Evolutionary conservation across 192 early-diverging fungal genomes (phyloP).

Genomic region (Linnemannia zychae): DNA sequence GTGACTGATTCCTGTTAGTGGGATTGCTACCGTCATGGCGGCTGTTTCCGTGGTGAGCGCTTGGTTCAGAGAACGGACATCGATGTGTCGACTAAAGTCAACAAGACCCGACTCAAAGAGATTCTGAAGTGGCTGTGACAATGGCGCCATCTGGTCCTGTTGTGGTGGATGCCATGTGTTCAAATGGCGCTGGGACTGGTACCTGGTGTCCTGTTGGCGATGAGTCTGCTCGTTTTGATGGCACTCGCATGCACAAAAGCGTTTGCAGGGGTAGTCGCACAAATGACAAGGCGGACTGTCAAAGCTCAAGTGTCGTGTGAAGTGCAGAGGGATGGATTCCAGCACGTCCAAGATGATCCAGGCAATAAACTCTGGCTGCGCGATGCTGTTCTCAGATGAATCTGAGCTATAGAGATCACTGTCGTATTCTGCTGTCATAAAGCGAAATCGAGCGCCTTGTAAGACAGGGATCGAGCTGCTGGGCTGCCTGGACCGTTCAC

Average conservation of each 20-base stretch:
- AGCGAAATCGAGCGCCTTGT: constrained; percentile 17
- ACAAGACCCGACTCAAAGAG: constrained; percentile 31
- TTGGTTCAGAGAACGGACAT: constrained; percentile 19
- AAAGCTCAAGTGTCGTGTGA: constrained; percentile 29
- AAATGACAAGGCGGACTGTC: constrained; percentile 36
- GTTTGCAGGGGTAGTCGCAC: constrained; percentile 29
- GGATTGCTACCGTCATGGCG: background rate
- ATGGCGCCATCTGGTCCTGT: background rate
- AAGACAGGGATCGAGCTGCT: background rate
- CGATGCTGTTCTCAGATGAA: background rate
- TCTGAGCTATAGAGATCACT: constrained; percentile 14
- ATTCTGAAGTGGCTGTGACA: constrained; percentile 37
- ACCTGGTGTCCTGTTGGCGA: background rate
- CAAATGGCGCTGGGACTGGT: background rate
- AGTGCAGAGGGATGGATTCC: constrained; percentile 11
- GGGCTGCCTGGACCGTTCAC: background rate
- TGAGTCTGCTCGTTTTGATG: constrained; percentile 33
- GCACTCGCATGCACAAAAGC: constrained; percentile 32
- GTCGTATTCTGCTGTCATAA: constrained; percentile 16
- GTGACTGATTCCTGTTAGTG: constrained; percentile 5
- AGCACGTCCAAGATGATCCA: constrained; percentile 44
- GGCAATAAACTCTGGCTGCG: constrained; percentile 13
- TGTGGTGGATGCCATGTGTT: background rate
- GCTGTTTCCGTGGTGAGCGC: background rate
- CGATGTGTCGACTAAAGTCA: constrained; percentile 33